phyloP scores from a whole-genome alignment of 352 stramenopile genomes.

The Nothophytophthora sp. region DNA sequence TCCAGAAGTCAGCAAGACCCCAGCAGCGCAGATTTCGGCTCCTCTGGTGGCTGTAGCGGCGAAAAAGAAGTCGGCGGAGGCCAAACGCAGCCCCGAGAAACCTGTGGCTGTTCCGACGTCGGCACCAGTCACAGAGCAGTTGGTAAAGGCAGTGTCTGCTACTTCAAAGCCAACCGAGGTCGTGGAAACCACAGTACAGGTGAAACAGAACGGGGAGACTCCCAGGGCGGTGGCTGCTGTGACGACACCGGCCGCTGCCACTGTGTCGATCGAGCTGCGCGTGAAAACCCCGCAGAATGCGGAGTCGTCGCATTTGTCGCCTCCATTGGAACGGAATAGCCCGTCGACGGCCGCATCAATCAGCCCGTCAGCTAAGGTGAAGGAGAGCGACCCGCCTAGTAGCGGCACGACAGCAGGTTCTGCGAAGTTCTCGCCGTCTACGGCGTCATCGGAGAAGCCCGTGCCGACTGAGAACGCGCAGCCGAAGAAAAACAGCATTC shows the following conservation, averaged over 20 bases:
- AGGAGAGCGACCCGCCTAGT: conserved; percentile 36
- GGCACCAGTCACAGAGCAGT: not conserved
- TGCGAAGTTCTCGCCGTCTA: conserved; percentile 26
- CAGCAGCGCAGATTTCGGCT: conserved; percentile 1
- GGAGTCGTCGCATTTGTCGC: conserved; percentile 54
- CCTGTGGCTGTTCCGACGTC: not conserved
- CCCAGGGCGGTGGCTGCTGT: not conserved
- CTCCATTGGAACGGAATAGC: conserved; percentile 45
- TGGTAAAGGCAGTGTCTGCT: conserved; percentile 1
- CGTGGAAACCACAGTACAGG: conserved; percentile 16
- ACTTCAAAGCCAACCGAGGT: not conserved
- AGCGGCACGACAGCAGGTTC: conserved; percentile 18
- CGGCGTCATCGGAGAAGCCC: conserved; percentile 6
- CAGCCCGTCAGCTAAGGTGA: conserved; percentile 52
- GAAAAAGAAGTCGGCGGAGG: conserved; percentile 6
- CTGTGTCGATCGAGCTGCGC: conserved; percentile 29
- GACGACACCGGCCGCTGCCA: not conserved
- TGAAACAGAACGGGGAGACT: conserved; percentile 4
- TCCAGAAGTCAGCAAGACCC: conserved; percentile 8
- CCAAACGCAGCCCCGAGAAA: conserved; percentile 1
- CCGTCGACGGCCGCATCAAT: conserved; percentile 43
- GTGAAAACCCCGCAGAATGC: conserved; percentile 47
- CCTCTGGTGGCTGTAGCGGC: not conserved
- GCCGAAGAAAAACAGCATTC: conserved; percentile 4
- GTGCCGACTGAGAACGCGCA: conserved; percentile 12